Evolutionary conservation across 2,329 filamentous ascomycete genomes (phyloP).

Genomic region (Penicillium vulpinum): DNA sequence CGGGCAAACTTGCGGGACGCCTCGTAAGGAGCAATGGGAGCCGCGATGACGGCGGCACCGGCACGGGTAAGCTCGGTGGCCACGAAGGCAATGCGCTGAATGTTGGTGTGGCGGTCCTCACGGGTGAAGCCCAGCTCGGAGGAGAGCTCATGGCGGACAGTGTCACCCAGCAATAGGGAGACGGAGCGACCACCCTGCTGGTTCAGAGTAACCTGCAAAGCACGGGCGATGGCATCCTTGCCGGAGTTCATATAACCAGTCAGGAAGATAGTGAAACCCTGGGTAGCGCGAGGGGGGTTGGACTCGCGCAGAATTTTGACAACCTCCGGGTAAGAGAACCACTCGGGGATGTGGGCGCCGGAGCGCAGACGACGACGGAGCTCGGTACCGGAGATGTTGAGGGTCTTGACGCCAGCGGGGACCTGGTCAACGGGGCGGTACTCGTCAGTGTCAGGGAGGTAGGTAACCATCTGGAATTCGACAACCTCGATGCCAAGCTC

Average conservation of each 20-base stretch:
- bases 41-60: conserved; percentile 91
- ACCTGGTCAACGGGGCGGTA: conserved; percentile 94
- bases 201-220: conserved; percentile 94
- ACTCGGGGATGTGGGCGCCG: conserved; percentile 93
- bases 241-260: conserved; percentile 96
- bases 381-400: conserved; percentile 86
- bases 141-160: conserved; percentile 87
- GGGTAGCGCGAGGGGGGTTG: conserved; percentile 83
- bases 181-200: conserved; percentile 95
- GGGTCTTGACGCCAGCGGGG: conserved; percentile 75
- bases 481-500: conserved; percentile 99
- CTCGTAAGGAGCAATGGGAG: conserved; percentile 93
- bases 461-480: conserved; percentile 99
- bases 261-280: conserved; percentile 98
- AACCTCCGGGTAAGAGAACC: conserved; percentile 99
- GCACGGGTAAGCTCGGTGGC: conserved; percentile 90
- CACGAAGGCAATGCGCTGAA: conserved; percentile 93
- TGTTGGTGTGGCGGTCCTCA: conserved; percentile 91
- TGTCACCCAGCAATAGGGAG: conserved; percentile 92
- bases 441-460: conserved; percentile 94
- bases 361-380: conserved; percentile 87
- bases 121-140: conserved; percentile 93
- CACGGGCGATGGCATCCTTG: conserved; percentile 94
- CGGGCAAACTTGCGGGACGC: conserved; percentile 72
- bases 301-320: conserved; percentile 95